phyloP scores from a whole-genome alignment of 257 asterid genomes.

The Scutellaria barbata region DNA sequence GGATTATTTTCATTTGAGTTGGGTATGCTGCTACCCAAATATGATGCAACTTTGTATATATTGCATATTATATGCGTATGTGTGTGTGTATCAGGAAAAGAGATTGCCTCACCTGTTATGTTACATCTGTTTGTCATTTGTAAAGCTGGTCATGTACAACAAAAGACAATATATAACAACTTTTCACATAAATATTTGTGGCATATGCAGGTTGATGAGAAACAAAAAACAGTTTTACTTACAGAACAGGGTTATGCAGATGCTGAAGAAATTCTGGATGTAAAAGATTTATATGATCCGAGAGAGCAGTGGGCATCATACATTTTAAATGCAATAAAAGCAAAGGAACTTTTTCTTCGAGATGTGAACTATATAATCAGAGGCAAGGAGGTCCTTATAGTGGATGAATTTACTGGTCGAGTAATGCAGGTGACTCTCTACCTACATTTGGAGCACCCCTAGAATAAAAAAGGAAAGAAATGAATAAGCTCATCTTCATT shows the following conservation, averaged over 20 bases:
- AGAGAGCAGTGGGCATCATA: constrained; percentile 99
- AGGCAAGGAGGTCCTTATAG: constrained; percentile 92
- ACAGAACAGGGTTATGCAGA: constrained; percentile 98
- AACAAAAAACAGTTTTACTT: constrained; percentile 82
- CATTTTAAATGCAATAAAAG: constrained; percentile 89
- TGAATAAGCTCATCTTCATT: constrained; percentile 15
- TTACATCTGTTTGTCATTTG: constrained; percentile 8
- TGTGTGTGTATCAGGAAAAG: background rate
- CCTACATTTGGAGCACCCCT: constrained; percentile 28
- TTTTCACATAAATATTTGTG: constrained; percentile 30
- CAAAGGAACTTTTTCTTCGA: constrained; percentile 92
- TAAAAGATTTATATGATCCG: constrained; percentile 95
- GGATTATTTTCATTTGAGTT: background rate
- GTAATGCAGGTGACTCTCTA: constrained; percentile 87
- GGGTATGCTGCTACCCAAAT: constrained; percentile 25
- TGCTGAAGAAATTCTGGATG: constrained; percentile 93
- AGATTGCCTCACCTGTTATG: constrained; percentile 12
- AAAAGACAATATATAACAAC: constrained; percentile 15
- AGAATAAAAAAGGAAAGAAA: constrained; percentile 30
- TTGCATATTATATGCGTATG: constrained; percentile 17
- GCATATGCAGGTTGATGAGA: constrained; percentile 90
- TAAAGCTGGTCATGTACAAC: constrained; percentile 21
- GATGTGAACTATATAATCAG: constrained; percentile 96
- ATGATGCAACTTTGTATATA: constrained; percentile 3
- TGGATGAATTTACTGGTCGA: constrained; percentile 98